phyloP scores from a whole-genome alignment of 208 protist genomes.

The Trypanosoma grayi region DNA sequence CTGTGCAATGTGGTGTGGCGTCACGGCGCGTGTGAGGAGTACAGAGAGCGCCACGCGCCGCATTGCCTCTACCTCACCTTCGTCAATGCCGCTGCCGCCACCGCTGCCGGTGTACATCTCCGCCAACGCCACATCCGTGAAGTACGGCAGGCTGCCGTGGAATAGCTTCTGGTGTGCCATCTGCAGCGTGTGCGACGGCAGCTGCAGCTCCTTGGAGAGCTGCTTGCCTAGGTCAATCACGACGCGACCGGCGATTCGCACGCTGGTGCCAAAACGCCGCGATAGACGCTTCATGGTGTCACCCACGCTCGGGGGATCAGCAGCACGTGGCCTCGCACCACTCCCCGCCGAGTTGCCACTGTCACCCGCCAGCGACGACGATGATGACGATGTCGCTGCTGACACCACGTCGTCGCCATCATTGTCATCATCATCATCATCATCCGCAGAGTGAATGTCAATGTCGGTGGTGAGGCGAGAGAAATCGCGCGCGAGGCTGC shows the following conservation, averaged over 20 bases:
- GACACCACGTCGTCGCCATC: not conserved
- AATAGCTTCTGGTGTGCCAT: conserved; percentile 57
- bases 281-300: conserved; percentile 31
- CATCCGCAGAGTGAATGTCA: not conserved
- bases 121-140: conserved; percentile 50
- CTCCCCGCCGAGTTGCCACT: not conserved
- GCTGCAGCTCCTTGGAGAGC: conserved; percentile 53
- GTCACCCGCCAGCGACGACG: not conserved
- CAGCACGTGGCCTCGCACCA: not conserved
- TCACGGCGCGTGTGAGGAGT: conserved; percentile 42
- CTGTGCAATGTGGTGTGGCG: conserved; percentile 51
- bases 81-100: too few relatives aligned
- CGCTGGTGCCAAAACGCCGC: conserved; percentile 43
- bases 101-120: conserved; percentile 34
- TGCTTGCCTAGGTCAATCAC: conserved; percentile 55
- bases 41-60: conserved; percentile 45
- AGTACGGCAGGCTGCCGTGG: conserved; percentile 53
- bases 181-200: conserved; percentile 58
- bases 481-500: conserved; percentile 47
- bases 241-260: conserved; percentile 59
- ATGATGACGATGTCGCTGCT: conserved; percentile 3
- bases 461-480: conserved; percentile 35
- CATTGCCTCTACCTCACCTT: too few relatives aligned
- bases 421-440: not conserved
- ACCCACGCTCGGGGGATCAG: not conserved